Evolutionary conservation across 768 basidiomycete species (phyloP).

Genomic region (Hortiboletus flavorubellus): DNA sequence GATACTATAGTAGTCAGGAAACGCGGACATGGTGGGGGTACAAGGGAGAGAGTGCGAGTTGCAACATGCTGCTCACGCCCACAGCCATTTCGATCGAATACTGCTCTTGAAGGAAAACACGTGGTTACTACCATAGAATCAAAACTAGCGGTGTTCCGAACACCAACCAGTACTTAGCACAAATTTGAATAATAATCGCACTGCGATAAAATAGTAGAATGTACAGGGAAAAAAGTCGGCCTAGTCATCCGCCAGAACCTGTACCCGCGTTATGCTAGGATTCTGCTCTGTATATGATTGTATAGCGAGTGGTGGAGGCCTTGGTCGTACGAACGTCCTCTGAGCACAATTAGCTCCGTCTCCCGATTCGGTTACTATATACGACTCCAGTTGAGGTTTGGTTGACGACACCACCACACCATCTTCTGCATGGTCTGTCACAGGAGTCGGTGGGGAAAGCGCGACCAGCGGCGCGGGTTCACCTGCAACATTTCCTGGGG

Average conservation of each 20-base stretch:
- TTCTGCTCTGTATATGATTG: constrained; percentile 10
- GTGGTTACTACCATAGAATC: constrained; percentile 9
- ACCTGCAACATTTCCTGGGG: constrained; percentile 1
- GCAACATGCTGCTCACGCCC: constrained; percentile 12
- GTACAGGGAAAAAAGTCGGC: not conserved
- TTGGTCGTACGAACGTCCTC: constrained; percentile 36
- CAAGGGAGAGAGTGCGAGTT: constrained; percentile 3
- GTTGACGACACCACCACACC: constrained; percentile 22
- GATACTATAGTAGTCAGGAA: constrained; percentile 79
- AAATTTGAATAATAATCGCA: not conserved
- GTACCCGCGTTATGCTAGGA: constrained; percentile 3
- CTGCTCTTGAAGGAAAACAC: constrained; percentile 6
- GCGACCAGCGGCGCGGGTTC: constrained; percentile 16
- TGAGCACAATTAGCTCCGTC: constrained; percentile 16
- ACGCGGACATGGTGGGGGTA: constrained; percentile 55
- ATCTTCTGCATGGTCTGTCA: constrained; percentile 19
- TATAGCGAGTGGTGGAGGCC: constrained; percentile 40
- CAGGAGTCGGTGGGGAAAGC: constrained; percentile 17
- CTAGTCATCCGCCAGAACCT: constrained; percentile 19
- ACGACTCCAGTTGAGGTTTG: constrained; percentile 26
- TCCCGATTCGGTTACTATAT: constrained; percentile 12
- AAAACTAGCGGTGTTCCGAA: not conserved
- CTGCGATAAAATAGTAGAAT: not conserved
- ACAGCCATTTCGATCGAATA: constrained; percentile 3
- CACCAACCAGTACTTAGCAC: not conserved